Evolutionary conservation across 1,284 basidiomycete genomes (phyloP).

Genomic region (Omphalotus olearius): DNA sequence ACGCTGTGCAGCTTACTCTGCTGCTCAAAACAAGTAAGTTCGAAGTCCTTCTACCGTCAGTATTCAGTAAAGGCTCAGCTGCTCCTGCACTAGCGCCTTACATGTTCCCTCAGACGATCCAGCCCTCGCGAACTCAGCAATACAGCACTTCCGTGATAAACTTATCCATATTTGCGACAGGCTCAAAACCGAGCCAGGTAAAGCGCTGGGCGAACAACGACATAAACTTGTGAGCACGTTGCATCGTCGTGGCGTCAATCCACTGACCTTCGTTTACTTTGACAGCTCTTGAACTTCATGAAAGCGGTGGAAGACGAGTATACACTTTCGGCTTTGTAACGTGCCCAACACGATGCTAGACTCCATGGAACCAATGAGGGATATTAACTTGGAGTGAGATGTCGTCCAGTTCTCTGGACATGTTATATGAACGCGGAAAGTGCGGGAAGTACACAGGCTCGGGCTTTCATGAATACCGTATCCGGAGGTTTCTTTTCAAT

Average conservation of each 20-base stretch:
- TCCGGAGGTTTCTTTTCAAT: too few relatives aligned
- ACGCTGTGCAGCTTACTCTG: slow-evolving; percentile 82
- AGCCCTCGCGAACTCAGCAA: slow-evolving; percentile 50
- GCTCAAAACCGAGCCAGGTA: slow-evolving; percentile 76
- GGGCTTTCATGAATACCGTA: too few relatives aligned
- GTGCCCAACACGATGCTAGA: too few relatives aligned
- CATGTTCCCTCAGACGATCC: slow-evolving; percentile 53
- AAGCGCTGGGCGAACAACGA: slow-evolving; percentile 63
- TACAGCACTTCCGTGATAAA: slow-evolving; percentile 89
- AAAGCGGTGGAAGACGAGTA: slow-evolving; percentile 45
- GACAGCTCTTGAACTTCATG: slow-evolving; percentile 55
- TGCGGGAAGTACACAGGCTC: too few relatives aligned
- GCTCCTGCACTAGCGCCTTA: slow-evolving; percentile 46
- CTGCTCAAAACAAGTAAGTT: slow-evolving; percentile 56
- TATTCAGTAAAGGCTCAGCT: slow-evolving; percentile 11
- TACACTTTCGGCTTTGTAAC: not conserved
- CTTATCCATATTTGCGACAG: slow-evolving; percentile 69
- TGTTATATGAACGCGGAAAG: too few relatives aligned
- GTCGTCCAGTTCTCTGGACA: too few relatives aligned
- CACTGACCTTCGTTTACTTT: slow-evolving; percentile 11
- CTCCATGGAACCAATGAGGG: too few relatives aligned
- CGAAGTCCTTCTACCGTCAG: slow-evolving; percentile 7
- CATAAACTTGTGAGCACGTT: slow-evolving; percentile 61
- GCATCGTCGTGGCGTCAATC: not conserved
- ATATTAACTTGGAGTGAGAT: too few relatives aligned